Percentiles rank a stretch among this genome's conserved stretches.
These are phyloP conservation scores for Ustilago nuda DNA, from an alignment of 1,284 basidiomycete species.

Conservation along the genomic window DNA sequence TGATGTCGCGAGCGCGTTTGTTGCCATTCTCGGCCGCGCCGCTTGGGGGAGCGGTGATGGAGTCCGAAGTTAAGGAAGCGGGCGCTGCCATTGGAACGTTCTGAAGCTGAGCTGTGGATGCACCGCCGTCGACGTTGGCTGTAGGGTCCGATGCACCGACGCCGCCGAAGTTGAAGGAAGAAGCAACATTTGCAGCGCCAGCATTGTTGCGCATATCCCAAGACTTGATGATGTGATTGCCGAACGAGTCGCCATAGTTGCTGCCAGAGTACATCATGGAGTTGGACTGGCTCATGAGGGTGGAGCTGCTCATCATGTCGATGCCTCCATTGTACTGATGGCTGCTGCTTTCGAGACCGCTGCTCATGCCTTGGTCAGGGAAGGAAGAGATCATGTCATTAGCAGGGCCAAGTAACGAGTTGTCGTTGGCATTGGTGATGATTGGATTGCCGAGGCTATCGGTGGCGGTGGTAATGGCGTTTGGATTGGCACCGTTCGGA, in stretches of 20 bases:
- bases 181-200: slow-evolving; percentile 8
- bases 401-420: slow-evolving; percentile 16
- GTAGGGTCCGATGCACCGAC: background rate
- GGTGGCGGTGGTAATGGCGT: background rate
- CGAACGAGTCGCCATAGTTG: slow-evolving; percentile 36
- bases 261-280: slow-evolving; percentile 34
- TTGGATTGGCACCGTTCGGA: slow-evolving; percentile 9
- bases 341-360: slow-evolving; percentile 13
- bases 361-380: slow-evolving; percentile 36
- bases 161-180: slow-evolving; percentile 22
- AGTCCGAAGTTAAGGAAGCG: too few relatives aligned
- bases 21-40: background rate
- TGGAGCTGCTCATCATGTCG: slow-evolving; percentile 39
- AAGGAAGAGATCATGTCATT: slow-evolving; percentile 38
- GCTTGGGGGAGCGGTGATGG: slow-evolving; percentile 1
- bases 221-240: slow-evolving; percentile 27
- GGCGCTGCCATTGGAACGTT: background rate
- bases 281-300: slow-evolving; percentile 42
- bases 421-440: slow-evolving; percentile 11
- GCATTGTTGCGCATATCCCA: slow-evolving; percentile 30
- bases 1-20: slow-evolving; percentile 18
- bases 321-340: slow-evolving; percentile 15
- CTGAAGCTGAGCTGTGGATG: too few relatives aligned
- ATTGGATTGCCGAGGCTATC: slow-evolving; percentile 21
- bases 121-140: background rate